phyloP scores from a whole-genome alignment of 192 early-diverging fungal genomes.

The Coemansia sp. region DNA sequence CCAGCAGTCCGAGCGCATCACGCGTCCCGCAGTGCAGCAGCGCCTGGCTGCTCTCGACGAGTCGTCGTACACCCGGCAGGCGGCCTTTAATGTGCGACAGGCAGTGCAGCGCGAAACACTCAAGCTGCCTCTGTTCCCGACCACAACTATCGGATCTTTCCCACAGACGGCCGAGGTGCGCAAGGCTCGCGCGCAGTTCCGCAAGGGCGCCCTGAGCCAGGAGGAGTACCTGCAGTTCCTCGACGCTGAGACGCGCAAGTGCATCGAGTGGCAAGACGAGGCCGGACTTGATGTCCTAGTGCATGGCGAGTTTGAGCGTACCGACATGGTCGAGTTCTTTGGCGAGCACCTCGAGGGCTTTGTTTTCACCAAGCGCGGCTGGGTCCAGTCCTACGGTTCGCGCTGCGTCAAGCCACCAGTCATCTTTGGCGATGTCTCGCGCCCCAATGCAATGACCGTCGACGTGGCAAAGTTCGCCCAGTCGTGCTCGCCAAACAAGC shows the following conservation, averaged over 20 bases:
- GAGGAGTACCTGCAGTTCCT: slow-evolving; percentile 79
- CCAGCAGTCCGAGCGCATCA: slow-evolving; percentile 75
- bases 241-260: slow-evolving; percentile 78
- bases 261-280: slow-evolving; percentile 86
- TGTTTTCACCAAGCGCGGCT: slow-evolving; percentile 93
- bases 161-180: slow-evolving; percentile 98
- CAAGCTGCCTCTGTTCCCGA: slow-evolving; percentile 88
- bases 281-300: slow-evolving; percentile 92
- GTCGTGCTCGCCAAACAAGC: slow-evolving; percentile 73
- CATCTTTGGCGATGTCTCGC: slow-evolving; percentile 94
- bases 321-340: slow-evolving; percentile 96
- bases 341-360: slow-evolving; percentile 92
- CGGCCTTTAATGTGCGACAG: slow-evolving; percentile 70
- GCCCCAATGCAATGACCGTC: slow-evolving; percentile 91
- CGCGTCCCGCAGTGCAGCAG: slow-evolving; percentile 77
- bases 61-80: slow-evolving; percentile 72
- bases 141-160: slow-evolving; percentile 98
- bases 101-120: slow-evolving; percentile 69
- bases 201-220: slow-evolving; percentile 71
- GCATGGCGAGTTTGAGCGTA: slow-evolving; percentile 98
- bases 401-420: slow-evolving; percentile 97
- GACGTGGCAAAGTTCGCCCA: slow-evolving; percentile 83
- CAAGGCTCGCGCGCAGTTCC: slow-evolving; percentile 83
- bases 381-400: slow-evolving; percentile 97
- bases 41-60: slow-evolving; percentile 65